Evolutionary conservation across 2,329 filamentous ascomycete species (phyloP).

Genomic region (Diaporthe ilicicola): DNA sequence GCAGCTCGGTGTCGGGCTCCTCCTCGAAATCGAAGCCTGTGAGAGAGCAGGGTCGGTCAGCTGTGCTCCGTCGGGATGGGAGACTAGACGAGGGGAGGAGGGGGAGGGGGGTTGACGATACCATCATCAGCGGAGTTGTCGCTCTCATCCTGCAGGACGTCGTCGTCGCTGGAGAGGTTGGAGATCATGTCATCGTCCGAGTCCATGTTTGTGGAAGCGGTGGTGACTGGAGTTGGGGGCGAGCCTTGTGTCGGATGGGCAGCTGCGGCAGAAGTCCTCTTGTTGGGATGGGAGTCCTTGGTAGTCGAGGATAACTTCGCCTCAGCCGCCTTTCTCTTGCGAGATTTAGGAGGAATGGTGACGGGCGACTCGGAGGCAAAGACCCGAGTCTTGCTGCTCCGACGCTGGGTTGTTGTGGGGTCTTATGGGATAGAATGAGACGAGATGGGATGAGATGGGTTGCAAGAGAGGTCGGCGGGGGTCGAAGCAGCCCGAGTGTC

Average conservation of each 20-base stretch:
- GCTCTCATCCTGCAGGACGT: slow-evolving; percentile 79
- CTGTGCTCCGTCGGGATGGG: slow-evolving; percentile 22
- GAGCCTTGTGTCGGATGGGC: slow-evolving; percentile 51
- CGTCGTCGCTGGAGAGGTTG: slow-evolving; percentile 79
- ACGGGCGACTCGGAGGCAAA: slow-evolving; percentile 33
- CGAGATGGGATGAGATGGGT: neutral
- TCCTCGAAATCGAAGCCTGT: slow-evolving; percentile 68
- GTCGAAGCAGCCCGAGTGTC: neutral
- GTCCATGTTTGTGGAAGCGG: slow-evolving; percentile 76
- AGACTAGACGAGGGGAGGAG: slow-evolving; percentile 12
- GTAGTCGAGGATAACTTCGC: slow-evolving; percentile 62
- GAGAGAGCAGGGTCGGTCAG: slow-evolving; percentile 36
- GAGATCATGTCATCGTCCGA: slow-evolving; percentile 96
- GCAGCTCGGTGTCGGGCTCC: slow-evolving; percentile 62
- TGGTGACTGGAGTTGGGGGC: slow-evolving; percentile 67
- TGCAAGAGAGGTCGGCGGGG: neutral
- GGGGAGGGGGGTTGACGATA: slow-evolving; percentile 40
- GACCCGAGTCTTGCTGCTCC: slow-evolving; percentile 30
- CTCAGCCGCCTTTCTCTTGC: slow-evolving; percentile 73
- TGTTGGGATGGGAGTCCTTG: slow-evolving; percentile 55
- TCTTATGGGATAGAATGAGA: slow-evolving; percentile 1
- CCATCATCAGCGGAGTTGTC: slow-evolving; percentile 71
- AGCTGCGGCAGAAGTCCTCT: slow-evolving; percentile 64
- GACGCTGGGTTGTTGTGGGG: slow-evolving; percentile 15
- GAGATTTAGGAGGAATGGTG: slow-evolving; percentile 68